phyloP scores from a whole-genome alignment of 23 red algal species.

The Gracilaria caudata region DNA sequence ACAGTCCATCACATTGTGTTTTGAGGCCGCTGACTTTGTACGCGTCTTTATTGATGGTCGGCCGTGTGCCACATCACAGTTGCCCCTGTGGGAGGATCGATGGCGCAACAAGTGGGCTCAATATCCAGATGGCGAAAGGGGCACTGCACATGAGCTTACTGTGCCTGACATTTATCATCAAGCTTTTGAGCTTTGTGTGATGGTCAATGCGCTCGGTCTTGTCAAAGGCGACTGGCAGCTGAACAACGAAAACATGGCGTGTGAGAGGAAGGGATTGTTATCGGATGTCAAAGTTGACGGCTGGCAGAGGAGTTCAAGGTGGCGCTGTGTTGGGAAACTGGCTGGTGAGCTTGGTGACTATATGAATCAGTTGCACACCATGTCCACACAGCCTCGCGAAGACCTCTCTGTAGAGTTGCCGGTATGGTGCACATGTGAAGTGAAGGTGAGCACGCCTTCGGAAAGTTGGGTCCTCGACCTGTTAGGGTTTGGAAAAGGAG shows the following conservation, averaged over 20 bases:
- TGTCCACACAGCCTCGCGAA: neutral
- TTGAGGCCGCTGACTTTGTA: conserved; percentile 75
- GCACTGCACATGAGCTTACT: conserved; percentile 28
- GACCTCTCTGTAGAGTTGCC: neutral
- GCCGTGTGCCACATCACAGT: conserved; percentile 28
- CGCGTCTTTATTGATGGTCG: conserved; percentile 60
- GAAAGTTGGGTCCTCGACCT: conserved; percentile 65
- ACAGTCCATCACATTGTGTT: conserved; percentile 30
- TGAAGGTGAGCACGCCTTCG: conserved; percentile 1
- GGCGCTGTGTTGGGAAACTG: conserved; percentile 27
- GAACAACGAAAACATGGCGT: conserved; percentile 69
- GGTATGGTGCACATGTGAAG: conserved; percentile 33
- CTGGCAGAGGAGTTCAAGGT: conserved; percentile 1
- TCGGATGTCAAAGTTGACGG: conserved; percentile 34
- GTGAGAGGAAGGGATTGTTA: conserved; percentile 82
- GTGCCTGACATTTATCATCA: conserved; percentile 1
- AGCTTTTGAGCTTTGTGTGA: conserved; percentile 49
- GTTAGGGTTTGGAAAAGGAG: conserved; percentile 64
- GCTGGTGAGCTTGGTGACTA: neutral
- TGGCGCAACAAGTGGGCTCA: conserved; percentile 82
- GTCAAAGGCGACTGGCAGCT: conserved; percentile 99
- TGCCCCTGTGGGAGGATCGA: conserved; percentile 87
- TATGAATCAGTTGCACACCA: neutral
- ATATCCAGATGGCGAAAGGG: conserved; percentile 41
- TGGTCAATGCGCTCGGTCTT: conserved; percentile 75